Conservation (phyloP, 2,329 filamentous ascomycete species). For the Bipolaris oryzae region DNA sequence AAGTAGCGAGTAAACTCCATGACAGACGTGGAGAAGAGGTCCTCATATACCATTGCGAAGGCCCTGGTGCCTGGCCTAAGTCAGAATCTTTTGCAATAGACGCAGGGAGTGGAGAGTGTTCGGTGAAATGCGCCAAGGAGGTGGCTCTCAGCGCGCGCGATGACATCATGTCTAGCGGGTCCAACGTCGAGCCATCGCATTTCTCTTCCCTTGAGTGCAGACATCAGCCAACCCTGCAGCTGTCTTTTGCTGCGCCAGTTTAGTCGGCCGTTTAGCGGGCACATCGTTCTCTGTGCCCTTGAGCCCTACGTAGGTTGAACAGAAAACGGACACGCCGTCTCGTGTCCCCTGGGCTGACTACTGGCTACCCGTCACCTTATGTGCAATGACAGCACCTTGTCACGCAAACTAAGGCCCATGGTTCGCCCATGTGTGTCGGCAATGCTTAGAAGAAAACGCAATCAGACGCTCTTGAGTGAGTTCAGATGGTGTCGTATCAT, state of each 20-base stretch:
- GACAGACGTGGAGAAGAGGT: not conserved
- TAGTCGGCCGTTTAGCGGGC: slow-evolving; percentile 2
- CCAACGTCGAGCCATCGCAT: slow-evolving; percentile 5
- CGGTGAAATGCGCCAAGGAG: slow-evolving; percentile 11
- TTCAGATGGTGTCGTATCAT: not conserved
- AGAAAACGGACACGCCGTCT: not conserved
- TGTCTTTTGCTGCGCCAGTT: slow-evolving; percentile 14
- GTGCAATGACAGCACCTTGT: slow-evolving; percentile 6
- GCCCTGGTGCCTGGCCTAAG: slow-evolving; percentile 1
- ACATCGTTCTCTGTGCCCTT: not conserved
- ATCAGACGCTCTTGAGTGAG: not conserved
- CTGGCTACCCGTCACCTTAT: not conserved
- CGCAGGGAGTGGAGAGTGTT: slow-evolving; percentile 15
- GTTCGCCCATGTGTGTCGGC: not conserved
- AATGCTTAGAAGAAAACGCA: not conserved
- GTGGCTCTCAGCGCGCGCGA: slow-evolving; percentile 14
- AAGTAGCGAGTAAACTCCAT: slow-evolving; percentile 1
- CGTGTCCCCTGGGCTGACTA: not conserved
- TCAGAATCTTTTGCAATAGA: slow-evolving; percentile 11
- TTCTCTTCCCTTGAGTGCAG: slow-evolving; percentile 13
- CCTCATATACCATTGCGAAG: slow-evolving; percentile 10
- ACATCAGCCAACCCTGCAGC: slow-evolving; percentile 16
- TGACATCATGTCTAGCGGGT: slow-evolving; percentile 22
- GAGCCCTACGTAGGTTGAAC: no score
- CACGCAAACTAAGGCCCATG: not conserved